Base-by-base conservation (phyloP, 139 green algal species). In the Raphidocelis subcapitata region DNA sequence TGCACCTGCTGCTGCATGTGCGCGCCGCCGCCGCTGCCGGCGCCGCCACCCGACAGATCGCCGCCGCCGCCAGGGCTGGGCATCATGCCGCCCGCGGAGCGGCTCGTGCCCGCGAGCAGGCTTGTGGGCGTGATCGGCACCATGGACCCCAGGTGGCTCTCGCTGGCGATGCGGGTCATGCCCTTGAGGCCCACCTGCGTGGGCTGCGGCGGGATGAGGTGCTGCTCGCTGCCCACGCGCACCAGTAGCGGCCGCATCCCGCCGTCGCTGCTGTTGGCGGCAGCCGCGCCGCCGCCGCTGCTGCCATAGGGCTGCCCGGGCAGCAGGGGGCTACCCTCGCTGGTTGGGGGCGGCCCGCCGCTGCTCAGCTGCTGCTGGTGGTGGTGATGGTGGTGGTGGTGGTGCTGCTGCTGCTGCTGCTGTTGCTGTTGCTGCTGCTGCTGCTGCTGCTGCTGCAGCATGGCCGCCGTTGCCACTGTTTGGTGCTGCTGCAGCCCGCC, bases 181-280 rank as follows among this genome's bases (percentile, higher is more conserved):
- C 70, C 70, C n/a, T 67, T 75, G 24, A 77, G 62, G 47, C 31
- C 52, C 23, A 20, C 33, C 20, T 36, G 66, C 12, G 52, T 61
- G 32, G 44, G 51, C 26, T 67, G 61, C 10, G 74, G 56, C 5
- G 77, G 65, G 14, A 90, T 80, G 4, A 90, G 54, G 62, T 90
- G 85, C 56, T 81, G 84, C 71, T 90, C 85, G 46, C 65, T 81
- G 65, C 85, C 85, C 3, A 90, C 84, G 3, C 85, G 73, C 51
- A 90, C 82, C 67, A 90, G 77, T 55, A 90, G 55, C 3, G 72
- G 72, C 56, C 33, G 5, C 57, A 12, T 12, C 8, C 41, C 12
- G 41, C 41, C 41, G 41, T 12, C 41, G 41, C 41, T 12, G 41
- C 41, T 12, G 41, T 49, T 12, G 41, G 8, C 41, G 41, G 41